Percentiles rank a stretch among this genome's conserved stretches.
Conservation (phyloP, 2,329 filamentous ascomycete genomes). For the Penicillium expansum region DNA sequence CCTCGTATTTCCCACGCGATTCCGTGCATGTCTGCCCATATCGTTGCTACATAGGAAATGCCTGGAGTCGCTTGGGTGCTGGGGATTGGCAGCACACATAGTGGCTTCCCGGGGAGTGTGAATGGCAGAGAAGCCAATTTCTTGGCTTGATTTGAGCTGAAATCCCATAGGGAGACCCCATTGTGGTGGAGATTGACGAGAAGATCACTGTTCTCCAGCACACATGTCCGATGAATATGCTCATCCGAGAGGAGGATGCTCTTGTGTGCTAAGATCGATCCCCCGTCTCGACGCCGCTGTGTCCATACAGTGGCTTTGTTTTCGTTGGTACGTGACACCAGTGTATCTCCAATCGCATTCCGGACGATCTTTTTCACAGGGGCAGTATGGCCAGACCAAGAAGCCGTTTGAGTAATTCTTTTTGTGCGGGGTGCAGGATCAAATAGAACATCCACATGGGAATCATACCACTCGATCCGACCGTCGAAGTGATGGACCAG, state of each 20-base stretch:
- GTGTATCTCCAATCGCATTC: conserved; percentile 73
- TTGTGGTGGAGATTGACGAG: conserved; percentile 75
- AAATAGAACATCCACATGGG: conserved; percentile 74
- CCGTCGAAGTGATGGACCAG: conserved; percentile 84
- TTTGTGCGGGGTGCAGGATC: conserved; percentile 63
- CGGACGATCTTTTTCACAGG: conserved; percentile 82
- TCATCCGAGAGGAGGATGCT: conserved; percentile 65
- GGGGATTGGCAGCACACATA: conserved; percentile 74
- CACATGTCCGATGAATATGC: conserved; percentile 75
- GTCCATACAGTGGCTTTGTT: conserved; percentile 84
- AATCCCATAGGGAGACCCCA: conserved; percentile 76
- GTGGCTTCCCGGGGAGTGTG: conserved; percentile 63
- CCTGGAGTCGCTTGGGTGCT: conserved; percentile 56
- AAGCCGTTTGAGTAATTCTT: conserved; percentile 61
- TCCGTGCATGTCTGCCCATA: conserved; percentile 74
- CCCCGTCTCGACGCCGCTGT: conserved; percentile 55
- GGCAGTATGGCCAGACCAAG: conserved; percentile 81
- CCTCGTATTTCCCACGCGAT: conserved; percentile 76
- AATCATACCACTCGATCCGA: conserved; percentile 76
- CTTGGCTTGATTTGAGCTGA: conserved; percentile 57
- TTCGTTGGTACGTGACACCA: conserved; percentile 75
- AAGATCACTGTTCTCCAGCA: conserved; percentile 74
- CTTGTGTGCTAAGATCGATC: conserved; percentile 61
- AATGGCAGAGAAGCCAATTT: conserved; percentile 61
- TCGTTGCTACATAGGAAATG: conserved; percentile 70